phyloP scores from a whole-genome alignment of 305 asterid species.

The Nicotiana rustica region DNA sequence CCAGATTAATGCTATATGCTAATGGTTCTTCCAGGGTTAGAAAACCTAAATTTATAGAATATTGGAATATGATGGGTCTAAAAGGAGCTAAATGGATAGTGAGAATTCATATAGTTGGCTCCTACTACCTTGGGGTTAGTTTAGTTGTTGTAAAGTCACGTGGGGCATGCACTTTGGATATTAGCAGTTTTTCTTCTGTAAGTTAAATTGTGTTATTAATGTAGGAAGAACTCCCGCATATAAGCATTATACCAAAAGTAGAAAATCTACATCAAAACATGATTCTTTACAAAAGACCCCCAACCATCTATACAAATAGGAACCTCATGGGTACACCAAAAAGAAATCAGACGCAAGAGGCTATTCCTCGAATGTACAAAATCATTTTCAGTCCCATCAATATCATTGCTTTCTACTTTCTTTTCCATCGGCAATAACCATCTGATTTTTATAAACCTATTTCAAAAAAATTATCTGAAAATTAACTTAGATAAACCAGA shows the following conservation, averaged over 20 bases:
- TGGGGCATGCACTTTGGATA: conserved; percentile 3
- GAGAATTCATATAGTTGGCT: neutral
- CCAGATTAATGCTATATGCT: neutral
- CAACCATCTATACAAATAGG: neutral
- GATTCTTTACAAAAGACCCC: neutral
- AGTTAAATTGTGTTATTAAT: neutral
- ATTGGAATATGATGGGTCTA: neutral
- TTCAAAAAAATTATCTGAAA: neutral
- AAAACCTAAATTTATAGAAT: conserved; percentile 11
- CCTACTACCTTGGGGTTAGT: conserved; percentile 13
- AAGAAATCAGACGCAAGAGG: neutral
- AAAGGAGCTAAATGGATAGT: neutral
- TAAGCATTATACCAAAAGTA: neutral
- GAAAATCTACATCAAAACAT: neutral
- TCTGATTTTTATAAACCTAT: too few species aligned
- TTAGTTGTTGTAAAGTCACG: neutral
- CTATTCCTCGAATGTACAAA: neutral
- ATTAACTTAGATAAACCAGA: neutral
- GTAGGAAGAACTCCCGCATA: neutral
- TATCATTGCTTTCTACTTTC: too few species aligned
- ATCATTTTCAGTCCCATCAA: too few species aligned
- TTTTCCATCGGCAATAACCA: too few species aligned
- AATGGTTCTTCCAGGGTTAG: neutral
- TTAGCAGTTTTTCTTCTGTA: neutral
- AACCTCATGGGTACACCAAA: neutral